Percentiles rank a stretch among this genome's conserved stretches.
Evolutionary conservation across 192 early-diverging fungal species (phyloP).

Genomic region (Coemansia sp.): DNA sequence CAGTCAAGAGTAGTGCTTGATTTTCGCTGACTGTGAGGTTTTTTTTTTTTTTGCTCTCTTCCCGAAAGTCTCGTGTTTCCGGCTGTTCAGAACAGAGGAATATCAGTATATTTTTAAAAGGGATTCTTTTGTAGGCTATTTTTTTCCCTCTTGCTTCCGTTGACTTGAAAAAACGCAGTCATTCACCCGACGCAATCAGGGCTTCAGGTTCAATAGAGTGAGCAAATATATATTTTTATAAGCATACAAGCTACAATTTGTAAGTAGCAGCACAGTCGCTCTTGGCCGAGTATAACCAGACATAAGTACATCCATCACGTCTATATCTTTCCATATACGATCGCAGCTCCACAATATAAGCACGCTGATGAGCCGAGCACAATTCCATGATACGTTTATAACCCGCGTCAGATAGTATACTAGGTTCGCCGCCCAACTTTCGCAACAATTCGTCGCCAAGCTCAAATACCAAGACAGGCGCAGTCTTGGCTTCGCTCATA

Average conservation of each 20-base stretch:
- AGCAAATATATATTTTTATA: no score
- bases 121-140: no score
- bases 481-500: conserved; percentile 58
- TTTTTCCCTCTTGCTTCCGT: no score
- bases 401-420: conserved; percentile 67
- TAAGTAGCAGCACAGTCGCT: conserved; percentile 69
- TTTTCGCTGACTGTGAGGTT: background rate
- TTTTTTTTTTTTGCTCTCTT: no score
- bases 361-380: conserved; percentile 60
- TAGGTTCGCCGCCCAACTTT: conserved; percentile 60
- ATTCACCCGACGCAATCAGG: background rate
- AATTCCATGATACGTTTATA: conserved; percentile 63
- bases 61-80: no score
- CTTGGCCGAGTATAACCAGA: conserved; percentile 76
- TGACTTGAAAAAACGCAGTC: background rate
- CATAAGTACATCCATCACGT: conserved; percentile 53
- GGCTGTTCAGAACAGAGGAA: background rate
- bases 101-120: background rate
- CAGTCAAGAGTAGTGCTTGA: background rate
- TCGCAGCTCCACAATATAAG: conserved; percentile 60
- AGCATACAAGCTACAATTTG: conserved; percentile 33
- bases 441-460: conserved; percentile 63
- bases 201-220: no score
- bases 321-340: conserved; percentile 42
- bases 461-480: conserved; percentile 71